Percentiles rank a stretch among this genome's conserved stretches.
Evolutionary conservation across 1,284 basidiomycete species (phyloP).

Genomic region (Meira nashicola): DNA sequence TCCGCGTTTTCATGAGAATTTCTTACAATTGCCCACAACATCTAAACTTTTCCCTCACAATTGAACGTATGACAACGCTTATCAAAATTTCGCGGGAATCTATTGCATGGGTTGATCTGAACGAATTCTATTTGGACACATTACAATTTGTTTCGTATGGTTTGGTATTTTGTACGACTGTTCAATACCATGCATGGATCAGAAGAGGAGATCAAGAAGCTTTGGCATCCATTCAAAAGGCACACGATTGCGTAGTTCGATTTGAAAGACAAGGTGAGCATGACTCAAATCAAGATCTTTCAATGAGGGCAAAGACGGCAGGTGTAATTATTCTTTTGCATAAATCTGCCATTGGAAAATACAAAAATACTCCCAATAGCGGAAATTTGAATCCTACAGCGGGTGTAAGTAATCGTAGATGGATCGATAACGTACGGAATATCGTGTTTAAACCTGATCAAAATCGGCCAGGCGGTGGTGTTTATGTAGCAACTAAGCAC

Average conservation of each 20-base stretch:
- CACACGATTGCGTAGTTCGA: conserved; percentile 23
- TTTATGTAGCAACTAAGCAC: conserved; percentile 64
- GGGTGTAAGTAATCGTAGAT: conserved; percentile 54
- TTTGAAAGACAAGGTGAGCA: conserved; percentile 29
- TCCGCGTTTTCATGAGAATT: conserved; percentile 47
- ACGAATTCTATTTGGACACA: conserved; percentile 45
- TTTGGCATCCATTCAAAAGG: conserved; percentile 25
- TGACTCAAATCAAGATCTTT: conserved; percentile 58
- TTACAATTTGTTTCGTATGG: conserved; percentile 42
- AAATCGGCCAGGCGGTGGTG: conserved; percentile 70
- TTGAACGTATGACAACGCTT: conserved; percentile 42
- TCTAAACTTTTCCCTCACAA: conserved; percentile 43
- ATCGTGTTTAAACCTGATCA: conserved; percentile 62
- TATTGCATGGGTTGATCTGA: conserved; percentile 40
- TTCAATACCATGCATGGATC: conserved; percentile 45
- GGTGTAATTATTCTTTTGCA: conserved; percentile 87
- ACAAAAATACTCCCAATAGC: conserved; percentile 32
- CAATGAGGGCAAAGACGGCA: conserved; percentile 73
- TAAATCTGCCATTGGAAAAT: conserved; percentile 58
- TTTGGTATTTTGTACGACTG: conserved; percentile 45
- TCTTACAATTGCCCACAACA: conserved; percentile 47
- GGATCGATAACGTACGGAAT: conserved; percentile 54
- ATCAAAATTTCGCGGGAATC: conserved; percentile 36
- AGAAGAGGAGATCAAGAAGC: conserved; percentile 37
- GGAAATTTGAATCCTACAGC: conserved; percentile 56